Evolutionary conservation across 169 alveolate genomes (phyloP).

Genomic region (Cryptosporidium sp.): DNA sequence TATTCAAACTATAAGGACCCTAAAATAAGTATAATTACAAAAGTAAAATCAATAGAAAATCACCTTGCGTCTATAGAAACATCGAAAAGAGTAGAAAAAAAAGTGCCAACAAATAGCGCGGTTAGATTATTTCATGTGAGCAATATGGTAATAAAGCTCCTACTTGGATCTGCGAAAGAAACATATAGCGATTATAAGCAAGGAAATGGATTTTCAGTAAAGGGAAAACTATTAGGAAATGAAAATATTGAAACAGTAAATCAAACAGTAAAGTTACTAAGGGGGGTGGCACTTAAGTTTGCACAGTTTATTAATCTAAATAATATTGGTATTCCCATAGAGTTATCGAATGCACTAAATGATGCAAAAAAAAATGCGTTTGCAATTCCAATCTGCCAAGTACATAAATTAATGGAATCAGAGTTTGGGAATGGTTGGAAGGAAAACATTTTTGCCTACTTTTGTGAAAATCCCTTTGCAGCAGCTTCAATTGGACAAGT

Average conservation of each 20-base stretch:
- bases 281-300: conserved; percentile 80
- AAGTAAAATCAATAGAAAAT: background rate
- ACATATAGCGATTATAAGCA: background rate
- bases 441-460: conserved; percentile 68
- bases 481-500: conserved; percentile 83
- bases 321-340: conserved; percentile 76
- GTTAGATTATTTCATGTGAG: background rate
- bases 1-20: background rate
- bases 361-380: conserved; percentile 79
- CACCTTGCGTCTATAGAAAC: background rate
- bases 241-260: conserved; percentile 74
- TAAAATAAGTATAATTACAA: background rate
- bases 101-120: conserved; percentile 1
- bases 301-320: conserved; percentile 79
- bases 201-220: conserved; percentile 4
- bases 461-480: conserved; percentile 75
- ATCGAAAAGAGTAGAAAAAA: background rate
- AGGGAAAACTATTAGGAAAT: background rate
- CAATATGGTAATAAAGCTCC: background rate
- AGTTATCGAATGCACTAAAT: conserved; percentile 77
- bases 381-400: conserved; percentile 78
- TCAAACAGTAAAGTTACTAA: conserved; percentile 77
- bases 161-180: conserved; percentile 7
- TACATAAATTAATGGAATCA: conserved; percentile 55
- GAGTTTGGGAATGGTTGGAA: conserved; percentile 79